Evolutionary conservation across 768 basidiomycete genomes (phyloP).

Genomic region (Leccinum uliginosum): DNA sequence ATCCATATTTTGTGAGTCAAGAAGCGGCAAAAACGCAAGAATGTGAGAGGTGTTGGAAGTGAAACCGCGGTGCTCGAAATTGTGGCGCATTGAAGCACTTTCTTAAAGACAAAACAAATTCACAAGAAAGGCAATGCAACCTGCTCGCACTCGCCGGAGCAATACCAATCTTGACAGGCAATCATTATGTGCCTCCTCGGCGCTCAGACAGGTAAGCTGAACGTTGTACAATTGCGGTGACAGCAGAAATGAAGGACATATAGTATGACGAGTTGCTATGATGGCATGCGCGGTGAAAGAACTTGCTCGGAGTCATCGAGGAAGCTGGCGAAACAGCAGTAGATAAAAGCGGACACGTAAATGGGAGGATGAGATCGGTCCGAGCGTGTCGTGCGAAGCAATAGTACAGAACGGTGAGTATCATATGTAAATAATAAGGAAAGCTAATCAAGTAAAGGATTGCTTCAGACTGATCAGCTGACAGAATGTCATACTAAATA

Average conservation of each 20-base stretch:
- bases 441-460: not conserved
- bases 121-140: conserved; percentile 1
- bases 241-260: not conserved
- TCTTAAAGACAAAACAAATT: not conserved
- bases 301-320: not conserved
- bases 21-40: too few relatives aligned
- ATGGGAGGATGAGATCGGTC: not conserved
- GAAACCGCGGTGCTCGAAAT: not conserved
- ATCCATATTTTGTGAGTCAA: not conserved
- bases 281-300: not conserved
- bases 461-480: not conserved
- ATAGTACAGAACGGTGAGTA: not conserved
- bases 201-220: not conserved
- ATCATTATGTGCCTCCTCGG: too few relatives aligned
- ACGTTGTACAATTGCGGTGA: not conserved
- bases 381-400: conserved; percentile 4
- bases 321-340: not conserved
- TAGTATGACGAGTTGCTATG: not conserved
- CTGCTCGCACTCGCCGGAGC: not conserved
- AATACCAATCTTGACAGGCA: too few relatives aligned
- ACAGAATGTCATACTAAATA: not conserved
- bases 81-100: not conserved
- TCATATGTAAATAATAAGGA: not conserved
- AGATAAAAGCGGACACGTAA: not conserved
- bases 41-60: not conserved